Evolutionary conservation across 441 rosid species (phyloP).

Genomic region (Pelargonium myrrhifolium): DNA sequence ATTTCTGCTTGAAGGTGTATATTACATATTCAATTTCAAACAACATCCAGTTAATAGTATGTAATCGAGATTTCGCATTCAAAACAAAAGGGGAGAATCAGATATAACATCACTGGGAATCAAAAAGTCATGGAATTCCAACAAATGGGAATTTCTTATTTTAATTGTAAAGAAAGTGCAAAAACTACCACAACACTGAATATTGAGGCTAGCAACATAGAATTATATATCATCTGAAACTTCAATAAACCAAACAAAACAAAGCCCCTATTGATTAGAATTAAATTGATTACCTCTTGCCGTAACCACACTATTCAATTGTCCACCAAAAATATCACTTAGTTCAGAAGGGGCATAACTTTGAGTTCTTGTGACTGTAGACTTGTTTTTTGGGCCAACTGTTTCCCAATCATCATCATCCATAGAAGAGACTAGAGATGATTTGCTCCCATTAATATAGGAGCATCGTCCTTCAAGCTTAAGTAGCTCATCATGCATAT

Average conservation of each 20-base stretch:
- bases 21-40: not conserved
- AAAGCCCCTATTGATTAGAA: not conserved
- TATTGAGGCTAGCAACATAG: no score
- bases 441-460: conserved; percentile 28
- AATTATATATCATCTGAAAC: no score
- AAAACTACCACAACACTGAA: no score
- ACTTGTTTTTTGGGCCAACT: conserved; percentile 91
- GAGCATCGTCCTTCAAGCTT: conserved; percentile 53
- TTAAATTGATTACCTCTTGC: conserved; percentile 49
- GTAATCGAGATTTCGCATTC: not conserved
- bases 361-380: conserved; percentile 88
- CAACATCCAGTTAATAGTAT: not conserved
- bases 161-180: no score
- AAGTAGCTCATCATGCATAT: conserved; percentile 81
- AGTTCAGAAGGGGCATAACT: conserved; percentile 71
- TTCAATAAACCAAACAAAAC: not conserved
- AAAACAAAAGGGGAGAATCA: not conserved
- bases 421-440: conserved; percentile 46
- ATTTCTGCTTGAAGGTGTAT: not conserved
- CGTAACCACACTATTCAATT: conserved; percentile 71
- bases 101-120: not conserved
- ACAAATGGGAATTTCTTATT: not conserved
- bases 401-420: conserved; percentile 99
- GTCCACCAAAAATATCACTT: conserved; percentile 84
- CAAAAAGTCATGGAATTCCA: no score